phyloP scores from a whole-genome alignment of 2,329 filamentous ascomycete genomes.

The Talaromyces sp. region DNA sequence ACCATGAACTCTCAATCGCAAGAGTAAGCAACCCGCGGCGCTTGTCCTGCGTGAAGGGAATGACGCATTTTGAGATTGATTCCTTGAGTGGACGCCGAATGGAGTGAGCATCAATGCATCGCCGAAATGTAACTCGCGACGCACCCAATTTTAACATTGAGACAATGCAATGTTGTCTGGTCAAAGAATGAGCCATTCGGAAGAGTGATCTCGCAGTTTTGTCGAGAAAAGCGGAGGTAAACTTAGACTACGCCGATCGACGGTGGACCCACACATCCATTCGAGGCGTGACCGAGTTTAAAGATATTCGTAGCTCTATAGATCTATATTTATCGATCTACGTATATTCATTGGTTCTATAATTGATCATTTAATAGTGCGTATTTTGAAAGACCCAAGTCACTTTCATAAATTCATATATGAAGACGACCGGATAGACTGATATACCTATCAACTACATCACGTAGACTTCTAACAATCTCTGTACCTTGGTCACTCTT shows the following conservation, averaged over 20 bases:
- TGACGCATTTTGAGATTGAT: neutral
- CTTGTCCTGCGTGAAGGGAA: neutral
- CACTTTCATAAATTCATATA: too few species aligned
- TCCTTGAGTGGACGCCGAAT: neutral
- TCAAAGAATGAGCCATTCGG: neutral
- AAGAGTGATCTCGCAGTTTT: neutral
- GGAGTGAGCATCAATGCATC: neutral
- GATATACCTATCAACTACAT: neutral
- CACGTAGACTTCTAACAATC: neutral
- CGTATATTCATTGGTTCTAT: too few species aligned
- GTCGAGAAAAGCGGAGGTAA: neutral
- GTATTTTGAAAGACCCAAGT: too few species aligned
- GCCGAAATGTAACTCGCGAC: neutral
- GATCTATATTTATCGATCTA: neutral
- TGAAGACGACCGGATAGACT: neutral
- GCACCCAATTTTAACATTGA: conserved; percentile 2
- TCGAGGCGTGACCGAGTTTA: neutral
- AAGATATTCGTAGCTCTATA: neutral
- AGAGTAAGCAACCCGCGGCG: conserved; percentile 39
- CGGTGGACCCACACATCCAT: neutral
- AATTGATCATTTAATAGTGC: neutral
- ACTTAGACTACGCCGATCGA: conserved; percentile 7
- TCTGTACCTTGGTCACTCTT: neutral
- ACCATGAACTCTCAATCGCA: conserved; percentile 49
- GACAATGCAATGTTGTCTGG: neutral